These are phyloP conservation scores for Acorus calamus DNA, from an alignment of 106 monocot species.

Conservation along the genomic window DNA sequence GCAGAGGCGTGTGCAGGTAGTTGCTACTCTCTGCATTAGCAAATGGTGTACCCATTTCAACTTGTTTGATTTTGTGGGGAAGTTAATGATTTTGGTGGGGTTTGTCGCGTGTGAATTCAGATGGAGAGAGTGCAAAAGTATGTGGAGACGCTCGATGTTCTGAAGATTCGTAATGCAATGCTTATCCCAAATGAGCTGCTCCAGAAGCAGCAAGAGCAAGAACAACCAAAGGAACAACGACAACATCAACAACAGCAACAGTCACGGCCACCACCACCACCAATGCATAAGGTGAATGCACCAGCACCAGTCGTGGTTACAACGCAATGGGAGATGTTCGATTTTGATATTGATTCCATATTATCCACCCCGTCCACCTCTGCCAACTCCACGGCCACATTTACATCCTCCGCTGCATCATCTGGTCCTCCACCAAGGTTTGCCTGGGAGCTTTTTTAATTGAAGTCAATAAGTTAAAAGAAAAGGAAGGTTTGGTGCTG, in stretches of 20 bases:
- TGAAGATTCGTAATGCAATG: constrained; percentile 42
- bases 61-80: no score
- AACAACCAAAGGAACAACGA: constrained; percentile 5
- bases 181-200: background rate
- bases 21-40: background rate
- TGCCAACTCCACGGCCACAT: constrained; percentile 5
- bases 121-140: constrained; percentile 54
- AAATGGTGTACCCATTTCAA: no score
- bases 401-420: constrained; percentile 1
- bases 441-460: no score
- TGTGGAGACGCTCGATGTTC: constrained; percentile 47
- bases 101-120: constrained; percentile 4
- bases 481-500: no score
- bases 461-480: no score
- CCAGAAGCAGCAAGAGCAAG: background rate
- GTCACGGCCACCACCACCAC: background rate
- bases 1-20: constrained; percentile 61
- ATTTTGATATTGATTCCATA: constrained; percentile 19
- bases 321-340: constrained; percentile 29
- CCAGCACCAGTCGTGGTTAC: constrained; percentile 8
- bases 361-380: constrained; percentile 4
- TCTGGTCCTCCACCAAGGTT: no score
- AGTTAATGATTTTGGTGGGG: no score
- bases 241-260: constrained; percentile 1
- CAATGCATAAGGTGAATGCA: no score